Evolutionary conservation across 2,329 filamentous ascomycete genomes (phyloP).

Genomic region (Penicillium italicum): DNA sequence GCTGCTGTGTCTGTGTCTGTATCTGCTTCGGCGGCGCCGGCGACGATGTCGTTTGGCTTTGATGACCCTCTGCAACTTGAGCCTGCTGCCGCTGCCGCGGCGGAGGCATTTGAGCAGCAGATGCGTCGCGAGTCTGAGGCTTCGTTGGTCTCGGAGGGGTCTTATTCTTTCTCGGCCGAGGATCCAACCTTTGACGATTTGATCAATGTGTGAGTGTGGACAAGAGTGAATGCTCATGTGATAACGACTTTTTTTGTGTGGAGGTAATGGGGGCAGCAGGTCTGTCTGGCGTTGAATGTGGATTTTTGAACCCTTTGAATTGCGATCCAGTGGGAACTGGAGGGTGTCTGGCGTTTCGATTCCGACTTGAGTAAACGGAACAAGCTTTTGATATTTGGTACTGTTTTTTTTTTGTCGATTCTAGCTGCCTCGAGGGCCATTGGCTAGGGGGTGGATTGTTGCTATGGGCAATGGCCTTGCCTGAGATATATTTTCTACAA

Average conservation of each 20-base stretch:
- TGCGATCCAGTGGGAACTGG: slow-evolving; percentile 17
- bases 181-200: slow-evolving; percentile 32
- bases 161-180: slow-evolving; percentile 30
- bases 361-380: background rate
- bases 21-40: background rate
- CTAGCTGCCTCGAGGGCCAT: background rate
- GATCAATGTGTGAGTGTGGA: slow-evolving; percentile 28
- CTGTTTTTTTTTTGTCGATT: background rate
- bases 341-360: slow-evolving; percentile 15
- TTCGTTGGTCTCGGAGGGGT: slow-evolving; percentile 28
- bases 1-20: background rate
- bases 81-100: slow-evolving; percentile 12
- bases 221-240: background rate
- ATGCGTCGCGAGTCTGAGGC: slow-evolving; percentile 30
- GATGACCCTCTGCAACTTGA: slow-evolving; percentile 33
- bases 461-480: background rate
- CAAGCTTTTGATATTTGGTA: background rate
- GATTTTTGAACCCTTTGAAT: background rate
- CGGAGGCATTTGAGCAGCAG: slow-evolving; percentile 28
- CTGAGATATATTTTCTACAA: background rate
- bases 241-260: background rate
- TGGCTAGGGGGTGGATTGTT: background rate
- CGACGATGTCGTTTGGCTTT: slow-evolving; percentile 32
- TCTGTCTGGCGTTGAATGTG: slow-evolving; percentile 4
- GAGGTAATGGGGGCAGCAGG: slow-evolving; percentile 7